Base-by-base conservation (phyloP, 2,329 filamentous ascomycete species). In the Fusarium gaditjirri region DNA sequence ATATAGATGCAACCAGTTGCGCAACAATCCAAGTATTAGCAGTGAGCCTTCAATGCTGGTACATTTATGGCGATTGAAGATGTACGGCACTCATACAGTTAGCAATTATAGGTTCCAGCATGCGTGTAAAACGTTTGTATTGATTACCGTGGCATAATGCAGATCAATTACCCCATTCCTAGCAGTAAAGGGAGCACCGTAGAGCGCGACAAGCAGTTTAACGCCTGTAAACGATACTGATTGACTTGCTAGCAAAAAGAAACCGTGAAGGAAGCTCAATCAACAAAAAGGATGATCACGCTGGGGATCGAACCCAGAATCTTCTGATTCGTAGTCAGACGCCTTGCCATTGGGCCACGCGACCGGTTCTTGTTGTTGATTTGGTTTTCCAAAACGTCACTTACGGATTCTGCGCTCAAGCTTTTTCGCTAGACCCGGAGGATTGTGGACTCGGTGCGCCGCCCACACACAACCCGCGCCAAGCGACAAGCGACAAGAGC, bases 311-410 rank as follows among this genome's bases (percentile, higher is more conserved):
- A 76, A 76, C 74, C 74, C 70, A 73, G 65, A 73, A 76, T 76
- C 74, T 76, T 73, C 74, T 76, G 74, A 76, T 76, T 76, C 74
- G 74, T 76, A 76, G 74, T 74, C 74, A 76, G 74, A 76, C 72
- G 74, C 74, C 72, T 75, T 75, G 72, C 74, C 73, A 74, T 72
- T 72, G 68, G 69, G 68, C 69, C 68, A 71, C 69, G 62, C 66
- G 67, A 70, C 67, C 67, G 58, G 0, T 33, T 67, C 25, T 68
- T 19, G 27, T 49, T 67, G 12, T 38, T 68, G 21, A 54, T 19
- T 38, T 35, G 5, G 1, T 0, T 4, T 7, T 4, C 14, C 0
- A 8, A 41, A 47, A 35, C 3, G 12, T 27, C 4, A 2, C 13
- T n/a, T 67, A 67, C 8, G 5, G 29, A 66, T 41, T 36, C 29